phyloP scores from a whole-genome alignment of 192 early-diverging fungal species.

The Coemansia sp. region DNA sequence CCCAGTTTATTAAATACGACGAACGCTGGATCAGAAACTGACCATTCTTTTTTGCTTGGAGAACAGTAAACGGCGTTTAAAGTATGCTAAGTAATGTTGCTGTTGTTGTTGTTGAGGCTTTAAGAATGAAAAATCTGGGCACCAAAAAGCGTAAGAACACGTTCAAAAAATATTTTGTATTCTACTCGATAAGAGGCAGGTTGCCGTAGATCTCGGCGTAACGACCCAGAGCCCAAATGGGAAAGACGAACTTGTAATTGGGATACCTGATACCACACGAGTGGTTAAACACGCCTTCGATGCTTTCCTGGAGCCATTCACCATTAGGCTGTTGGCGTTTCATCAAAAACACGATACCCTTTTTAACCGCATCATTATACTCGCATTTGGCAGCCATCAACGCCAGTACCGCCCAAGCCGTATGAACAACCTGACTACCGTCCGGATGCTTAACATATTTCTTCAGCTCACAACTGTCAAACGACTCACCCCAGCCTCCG shows the following conservation, averaged over 20 bases:
- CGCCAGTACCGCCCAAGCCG: constrained; percentile 83
- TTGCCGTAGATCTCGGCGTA: constrained; percentile 77
- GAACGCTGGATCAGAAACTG: no score
- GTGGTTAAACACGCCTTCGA: constrained; percentile 98
- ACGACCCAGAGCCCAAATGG: constrained; percentile 87
- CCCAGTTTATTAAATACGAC: no score
- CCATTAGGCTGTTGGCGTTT: constrained; percentile 85
- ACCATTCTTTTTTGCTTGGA: no score
- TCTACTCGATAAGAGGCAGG: constrained; percentile 44
- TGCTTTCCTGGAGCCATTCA: constrained; percentile 94
- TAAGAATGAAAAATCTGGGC: no score
- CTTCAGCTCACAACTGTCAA: constrained; percentile 64
- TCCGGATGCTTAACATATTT: constrained; percentile 47
- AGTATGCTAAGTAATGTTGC: no score
- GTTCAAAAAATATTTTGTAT: no score
- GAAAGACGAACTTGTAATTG: constrained; percentile 93
- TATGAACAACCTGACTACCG: constrained; percentile 90
- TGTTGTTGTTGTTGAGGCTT: no score
- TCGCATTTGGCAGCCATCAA: constrained; percentile 91
- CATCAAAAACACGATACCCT: constrained; percentile 75
- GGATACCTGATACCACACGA: constrained; percentile 85
- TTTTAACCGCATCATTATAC: constrained; percentile 64
- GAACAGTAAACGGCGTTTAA: no score
- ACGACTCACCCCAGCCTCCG: constrained; percentile 98
- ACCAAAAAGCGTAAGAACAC: no score